A percentile compares a stretch with the other conserved stretches of the same genome.
Evolutionary conservation across 352 stramenopile genomes (phyloP).

Genomic region (Phytophthora fragariae): DNA sequence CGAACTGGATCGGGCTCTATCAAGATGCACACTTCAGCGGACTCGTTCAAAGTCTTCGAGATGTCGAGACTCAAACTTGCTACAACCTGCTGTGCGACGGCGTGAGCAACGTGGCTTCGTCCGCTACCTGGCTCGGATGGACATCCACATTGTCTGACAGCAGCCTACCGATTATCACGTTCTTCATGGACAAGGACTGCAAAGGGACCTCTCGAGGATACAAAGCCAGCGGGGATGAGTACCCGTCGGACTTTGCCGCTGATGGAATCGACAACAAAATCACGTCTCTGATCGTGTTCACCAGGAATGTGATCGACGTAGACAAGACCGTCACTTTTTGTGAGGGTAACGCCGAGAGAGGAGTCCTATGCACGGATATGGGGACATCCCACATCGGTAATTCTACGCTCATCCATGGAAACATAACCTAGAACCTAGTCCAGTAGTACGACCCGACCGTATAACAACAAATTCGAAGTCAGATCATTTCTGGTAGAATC

Average conservation of each 20-base stretch:
- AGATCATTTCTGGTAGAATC: not conserved
- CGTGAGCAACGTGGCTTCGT: conserved; percentile 14
- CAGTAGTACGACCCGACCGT: not conserved
- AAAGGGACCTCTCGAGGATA: conserved; percentile 3
- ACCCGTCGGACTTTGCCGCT: conserved; percentile 1
- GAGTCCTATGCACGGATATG: not conserved
- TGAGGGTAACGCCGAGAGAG: conserved; percentile 1
- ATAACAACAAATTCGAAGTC: not conserved
- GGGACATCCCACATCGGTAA: not conserved
- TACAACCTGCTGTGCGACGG: conserved; percentile 16
- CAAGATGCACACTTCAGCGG: conserved; percentile 1
- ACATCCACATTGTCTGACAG: not conserved
- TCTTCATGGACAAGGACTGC: conserved; percentile 22
- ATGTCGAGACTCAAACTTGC: conserved; percentile 12
- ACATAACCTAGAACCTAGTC: not conserved
- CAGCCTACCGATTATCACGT: conserved; percentile 3
- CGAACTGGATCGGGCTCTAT: conserved; percentile 14
- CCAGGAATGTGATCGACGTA: conserved; percentile 10
- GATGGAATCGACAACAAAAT: conserved; percentile 17
- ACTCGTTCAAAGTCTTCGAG: conserved; percentile 13
- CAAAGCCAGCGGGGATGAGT: conserved; percentile 3
- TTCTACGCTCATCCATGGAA: not conserved
- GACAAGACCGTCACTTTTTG: conserved; percentile 16
- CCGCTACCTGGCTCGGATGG: conserved; percentile 6
- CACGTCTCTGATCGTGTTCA: conserved; percentile 17